These are phyloP conservation scores for Porogramme epimiltina DNA, from an alignment of 1,284 basidiomycete species.

Conservation along the genomic window DNA sequence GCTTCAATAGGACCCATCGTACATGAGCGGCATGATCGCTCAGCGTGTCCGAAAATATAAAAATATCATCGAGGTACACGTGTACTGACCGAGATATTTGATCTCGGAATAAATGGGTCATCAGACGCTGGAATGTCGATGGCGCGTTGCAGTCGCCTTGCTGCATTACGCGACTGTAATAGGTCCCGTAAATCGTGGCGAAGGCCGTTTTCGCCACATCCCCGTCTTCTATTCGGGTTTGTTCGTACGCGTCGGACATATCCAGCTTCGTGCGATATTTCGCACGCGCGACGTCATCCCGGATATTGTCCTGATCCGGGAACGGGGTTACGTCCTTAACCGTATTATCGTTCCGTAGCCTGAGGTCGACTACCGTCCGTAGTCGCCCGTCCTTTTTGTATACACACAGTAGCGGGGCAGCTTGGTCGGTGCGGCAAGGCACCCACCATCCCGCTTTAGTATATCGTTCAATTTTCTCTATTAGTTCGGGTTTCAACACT, in stretches of 20 bases:
- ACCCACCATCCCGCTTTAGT: conserved; percentile 29
- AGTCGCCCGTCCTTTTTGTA: conserved; percentile 25
- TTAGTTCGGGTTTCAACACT: conserved; percentile 5
- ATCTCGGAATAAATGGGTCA: conserved; percentile 33
- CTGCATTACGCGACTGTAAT: conserved; percentile 32
- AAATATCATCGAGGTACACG: conserved; percentile 38
- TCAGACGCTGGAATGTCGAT: conserved; percentile 34
- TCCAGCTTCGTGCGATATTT: conserved; percentile 31
- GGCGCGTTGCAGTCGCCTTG: conserved; percentile 37
- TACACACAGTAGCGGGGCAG: conserved; percentile 25
- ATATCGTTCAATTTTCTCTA: conserved; percentile 28
- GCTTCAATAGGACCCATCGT: conserved; percentile 22
- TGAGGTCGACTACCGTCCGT: conserved; percentile 26
- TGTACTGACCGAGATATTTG: conserved; percentile 31
- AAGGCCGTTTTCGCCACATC: conserved; percentile 28
- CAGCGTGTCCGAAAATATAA: conserved; percentile 30
- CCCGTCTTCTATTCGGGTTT: conserved; percentile 22
- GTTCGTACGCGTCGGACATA: conserved; percentile 32
- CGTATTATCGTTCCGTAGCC: conserved; percentile 31
- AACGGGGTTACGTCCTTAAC: conserved; percentile 32
- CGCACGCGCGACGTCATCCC: conserved; percentile 25
- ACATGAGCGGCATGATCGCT: conserved; percentile 34
- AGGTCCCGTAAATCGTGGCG: conserved; percentile 27
- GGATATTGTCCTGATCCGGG: conserved; percentile 35
- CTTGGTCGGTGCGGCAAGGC: conserved; percentile 7